These are phyloP conservation scores for Cucumis hystrix DNA, from an alignment of 306 rosid species.

Conservation along the genomic window DNA sequence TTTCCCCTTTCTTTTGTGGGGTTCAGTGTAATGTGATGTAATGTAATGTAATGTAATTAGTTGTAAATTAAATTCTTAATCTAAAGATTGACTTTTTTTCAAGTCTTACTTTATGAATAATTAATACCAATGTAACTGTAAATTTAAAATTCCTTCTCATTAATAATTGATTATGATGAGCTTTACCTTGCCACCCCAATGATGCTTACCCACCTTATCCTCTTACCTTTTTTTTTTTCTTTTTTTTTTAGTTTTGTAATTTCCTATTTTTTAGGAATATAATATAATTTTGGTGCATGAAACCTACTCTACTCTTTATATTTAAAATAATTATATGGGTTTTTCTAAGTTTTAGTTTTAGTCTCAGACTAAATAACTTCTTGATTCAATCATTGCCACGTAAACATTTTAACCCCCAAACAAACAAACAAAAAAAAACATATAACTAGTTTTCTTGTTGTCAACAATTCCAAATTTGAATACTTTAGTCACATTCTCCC, in stretches of 20 bases:
- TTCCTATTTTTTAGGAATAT: neutral
- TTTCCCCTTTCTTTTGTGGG: neutral
- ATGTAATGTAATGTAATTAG: neutral
- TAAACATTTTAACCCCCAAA: too few species aligned
- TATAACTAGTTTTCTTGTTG: neutral
- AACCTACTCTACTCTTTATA: neutral
- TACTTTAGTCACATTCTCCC: too few species aligned
- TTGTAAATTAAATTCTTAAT: neutral
- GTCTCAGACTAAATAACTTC: neutral
- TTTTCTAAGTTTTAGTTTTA: neutral
- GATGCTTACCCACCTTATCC: constrained; percentile 2
- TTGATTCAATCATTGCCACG: neutral
- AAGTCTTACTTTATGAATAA: neutral
- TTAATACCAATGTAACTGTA: neutral
- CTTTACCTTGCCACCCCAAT: neutral
- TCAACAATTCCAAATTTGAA: too few species aligned
- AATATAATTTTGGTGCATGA: neutral
- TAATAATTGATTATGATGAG: constrained; percentile 3
- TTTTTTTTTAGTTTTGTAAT: neutral
- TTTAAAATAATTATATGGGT: neutral
- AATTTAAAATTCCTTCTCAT: neutral
- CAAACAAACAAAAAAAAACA: too few species aligned
- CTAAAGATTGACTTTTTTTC: neutral
- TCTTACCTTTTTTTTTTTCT: neutral
- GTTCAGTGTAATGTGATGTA: neutral